These are phyloP conservation scores for Cardamine chenopodiifolia DNA, from an alignment of 345 rosid species.

Conservation along the genomic window DNA sequence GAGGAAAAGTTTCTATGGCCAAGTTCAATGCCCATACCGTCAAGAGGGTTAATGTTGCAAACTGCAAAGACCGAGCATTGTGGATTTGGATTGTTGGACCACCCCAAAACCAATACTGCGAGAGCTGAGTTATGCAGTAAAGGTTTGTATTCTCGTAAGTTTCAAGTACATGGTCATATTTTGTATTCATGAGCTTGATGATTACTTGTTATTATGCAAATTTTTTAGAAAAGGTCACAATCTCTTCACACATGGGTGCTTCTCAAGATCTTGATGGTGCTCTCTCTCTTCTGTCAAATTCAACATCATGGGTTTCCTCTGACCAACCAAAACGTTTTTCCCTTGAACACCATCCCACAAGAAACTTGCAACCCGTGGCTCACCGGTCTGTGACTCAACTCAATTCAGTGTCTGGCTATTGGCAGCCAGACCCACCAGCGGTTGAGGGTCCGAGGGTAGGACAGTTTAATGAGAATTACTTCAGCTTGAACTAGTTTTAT, in stretches of 20 bases:
- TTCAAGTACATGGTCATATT: background rate
- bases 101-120: slow-evolving; percentile 27
- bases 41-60: slow-evolving; percentile 49
- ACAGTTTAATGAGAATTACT: slow-evolving; percentile 50
- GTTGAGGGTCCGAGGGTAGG: slow-evolving; percentile 39
- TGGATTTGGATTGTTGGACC: slow-evolving; percentile 45
- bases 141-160: slow-evolving; percentile 45
- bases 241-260: slow-evolving; percentile 57
- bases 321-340: slow-evolving; percentile 55
- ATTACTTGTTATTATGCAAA: slow-evolving; percentile 33
- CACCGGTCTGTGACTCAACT: slow-evolving; percentile 41
- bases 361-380: slow-evolving; percentile 42
- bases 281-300: slow-evolving; percentile 99
- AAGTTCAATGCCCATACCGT: slow-evolving; percentile 50
- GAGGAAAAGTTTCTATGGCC: slow-evolving; percentile 51
- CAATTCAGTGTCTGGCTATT: slow-evolving; percentile 44
- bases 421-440: slow-evolving; percentile 48
- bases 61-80: slow-evolving; percentile 46
- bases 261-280: slow-evolving; percentile 82
- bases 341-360: slow-evolving; percentile 44
- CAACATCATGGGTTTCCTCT: slow-evolving; percentile 56
- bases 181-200: background rate
- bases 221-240: slow-evolving; percentile 53
- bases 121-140: slow-evolving; percentile 36
- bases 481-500: slow-evolving; percentile 48